These are phyloP conservation scores for Lactifluus pinguis DNA, from an alignment of 768 basidiomycete genomes.

Conservation along the genomic window DNA sequence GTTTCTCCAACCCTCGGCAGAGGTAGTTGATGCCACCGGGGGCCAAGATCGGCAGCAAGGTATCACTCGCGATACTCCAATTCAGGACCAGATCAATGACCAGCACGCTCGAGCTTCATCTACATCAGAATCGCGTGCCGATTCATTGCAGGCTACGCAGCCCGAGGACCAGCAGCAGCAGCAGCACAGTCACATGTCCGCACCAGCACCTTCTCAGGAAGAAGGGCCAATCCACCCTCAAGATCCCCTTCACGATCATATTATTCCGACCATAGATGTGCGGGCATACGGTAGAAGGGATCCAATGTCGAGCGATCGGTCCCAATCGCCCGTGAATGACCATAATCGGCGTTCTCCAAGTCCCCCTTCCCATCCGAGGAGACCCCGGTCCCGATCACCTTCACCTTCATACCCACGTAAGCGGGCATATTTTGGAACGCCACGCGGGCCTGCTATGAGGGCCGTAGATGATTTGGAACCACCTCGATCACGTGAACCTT, in stretches of 20 bases:
- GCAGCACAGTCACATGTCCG: neutral
- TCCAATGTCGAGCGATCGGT: conserved; percentile 1
- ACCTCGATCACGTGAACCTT: neutral
- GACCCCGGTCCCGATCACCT: neutral
- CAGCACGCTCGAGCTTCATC: neutral
- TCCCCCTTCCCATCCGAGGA: neutral
- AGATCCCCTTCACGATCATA: neutral
- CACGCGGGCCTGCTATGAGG: no score
- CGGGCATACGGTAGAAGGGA: neutral
- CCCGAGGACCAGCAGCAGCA: neutral
- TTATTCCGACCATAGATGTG: neutral
- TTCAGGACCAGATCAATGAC: neutral
- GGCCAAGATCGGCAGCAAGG: neutral
- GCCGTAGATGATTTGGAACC: no score
- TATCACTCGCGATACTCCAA: neutral
- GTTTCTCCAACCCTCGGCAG: neutral
- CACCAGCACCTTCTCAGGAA: neutral
- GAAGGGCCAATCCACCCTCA: neutral
- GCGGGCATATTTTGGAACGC: neutral
- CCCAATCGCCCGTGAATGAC: neutral
- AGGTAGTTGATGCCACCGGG: neutral
- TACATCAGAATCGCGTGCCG: neutral
- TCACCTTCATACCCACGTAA: conserved; percentile 4
- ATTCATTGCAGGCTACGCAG: neutral
- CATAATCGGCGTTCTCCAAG: conserved; percentile 2